Conservation (phyloP, 2,329 filamentous ascomycete genomes). For the Acrodontium crateriforme region DNA sequence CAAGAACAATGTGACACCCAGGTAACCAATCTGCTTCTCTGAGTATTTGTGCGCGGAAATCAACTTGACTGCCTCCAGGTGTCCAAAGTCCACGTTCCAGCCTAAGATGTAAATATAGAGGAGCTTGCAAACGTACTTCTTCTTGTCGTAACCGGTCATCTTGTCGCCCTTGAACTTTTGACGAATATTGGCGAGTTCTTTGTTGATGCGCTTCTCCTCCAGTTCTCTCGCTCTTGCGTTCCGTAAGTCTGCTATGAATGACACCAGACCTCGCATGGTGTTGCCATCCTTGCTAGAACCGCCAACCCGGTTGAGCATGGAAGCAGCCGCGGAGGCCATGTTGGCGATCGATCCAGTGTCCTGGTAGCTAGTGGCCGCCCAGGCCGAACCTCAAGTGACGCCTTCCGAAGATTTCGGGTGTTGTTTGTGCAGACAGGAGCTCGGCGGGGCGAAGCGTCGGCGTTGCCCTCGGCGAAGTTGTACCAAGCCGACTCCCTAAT, state of each 20-base stretch:
- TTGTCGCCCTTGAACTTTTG: slow-evolving; percentile 88
- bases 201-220: slow-evolving; percentile 98
- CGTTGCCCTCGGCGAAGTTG: too few relatives aligned
- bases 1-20: slow-evolving; percentile 91
- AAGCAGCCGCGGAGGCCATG: slow-evolving; percentile 23
- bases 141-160: slow-evolving; percentile 94
- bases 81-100: slow-evolving; percentile 98
- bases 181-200: slow-evolving; percentile 94
- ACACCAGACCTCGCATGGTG: slow-evolving; percentile 57
- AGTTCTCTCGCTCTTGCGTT: slow-evolving; percentile 90
- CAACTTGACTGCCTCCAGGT: slow-evolving; percentile 94
- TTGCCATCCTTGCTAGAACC: slow-evolving; percentile 20
- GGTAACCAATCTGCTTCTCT: slow-evolving; percentile 97
- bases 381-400: too few relatives aligned
- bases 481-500: too few relatives aligned
- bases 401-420: too few relatives aligned
- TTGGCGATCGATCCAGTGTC: slow-evolving; percentile 3
- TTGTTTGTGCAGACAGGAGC: too few relatives aligned
- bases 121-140: slow-evolving; percentile 99
- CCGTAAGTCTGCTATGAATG: slow-evolving; percentile 93
- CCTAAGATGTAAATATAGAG: slow-evolving; percentile 98
- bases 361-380: too few relatives aligned
- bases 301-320: slow-evolving; percentile 22
- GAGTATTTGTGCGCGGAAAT: slow-evolving; percentile 96
- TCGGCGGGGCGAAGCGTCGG: too few relatives aligned